Evolutionary conservation across 768 basidiomycete genomes (phyloP).

Genomic region (Lepiota subincarnata): DNA sequence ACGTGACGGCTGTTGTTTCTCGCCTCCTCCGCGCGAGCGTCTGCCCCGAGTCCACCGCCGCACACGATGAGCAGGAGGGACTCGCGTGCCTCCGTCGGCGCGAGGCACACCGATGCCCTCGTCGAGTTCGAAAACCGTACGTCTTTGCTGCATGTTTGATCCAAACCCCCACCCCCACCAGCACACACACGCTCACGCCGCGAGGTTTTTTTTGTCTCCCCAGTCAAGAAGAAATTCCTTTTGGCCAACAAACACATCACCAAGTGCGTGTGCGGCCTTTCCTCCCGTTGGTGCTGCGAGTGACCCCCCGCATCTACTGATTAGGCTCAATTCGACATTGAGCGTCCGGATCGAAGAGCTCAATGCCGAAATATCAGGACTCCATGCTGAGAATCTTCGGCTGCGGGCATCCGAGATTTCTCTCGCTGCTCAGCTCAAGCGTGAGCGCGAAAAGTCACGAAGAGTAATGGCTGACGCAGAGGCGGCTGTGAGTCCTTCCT

Average conservation of each 20-base stretch:
- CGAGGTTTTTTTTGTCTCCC: constrained; percentile 27
- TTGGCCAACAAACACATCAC: constrained; percentile 91
- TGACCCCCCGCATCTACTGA: too few species aligned
- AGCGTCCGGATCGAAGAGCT: constrained; percentile 83
- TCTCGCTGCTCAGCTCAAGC: constrained; percentile 70
- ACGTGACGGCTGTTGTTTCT: constrained; percentile 25
- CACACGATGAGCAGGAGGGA: constrained; percentile 52
- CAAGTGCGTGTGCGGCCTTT: constrained; percentile 49
- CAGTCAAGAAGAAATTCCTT: constrained; percentile 91
- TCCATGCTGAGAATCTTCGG: constrained; percentile 79
- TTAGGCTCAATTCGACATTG: constrained; percentile 79
- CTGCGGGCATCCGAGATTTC: constrained; percentile 79
- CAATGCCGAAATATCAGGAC: constrained; percentile 75
- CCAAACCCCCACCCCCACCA: neutral
- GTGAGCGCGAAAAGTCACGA: constrained; percentile 72
- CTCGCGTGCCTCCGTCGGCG: constrained; percentile 59
- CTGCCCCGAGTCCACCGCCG: constrained; percentile 10
- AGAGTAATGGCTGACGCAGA: constrained; percentile 72
- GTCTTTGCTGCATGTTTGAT: constrained; percentile 27
- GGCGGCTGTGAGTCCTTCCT: constrained; percentile 50
- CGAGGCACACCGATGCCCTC: constrained; percentile 73
- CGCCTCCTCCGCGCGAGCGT: neutral
- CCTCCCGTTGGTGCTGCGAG: too few species aligned
- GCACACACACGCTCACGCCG: constrained; percentile 23
- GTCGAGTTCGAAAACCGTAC: constrained; percentile 83